These are phyloP conservation scores for Peniophora sp. DNA, from an alignment of 1,284 basidiomycete species.

Conservation along the genomic window DNA sequence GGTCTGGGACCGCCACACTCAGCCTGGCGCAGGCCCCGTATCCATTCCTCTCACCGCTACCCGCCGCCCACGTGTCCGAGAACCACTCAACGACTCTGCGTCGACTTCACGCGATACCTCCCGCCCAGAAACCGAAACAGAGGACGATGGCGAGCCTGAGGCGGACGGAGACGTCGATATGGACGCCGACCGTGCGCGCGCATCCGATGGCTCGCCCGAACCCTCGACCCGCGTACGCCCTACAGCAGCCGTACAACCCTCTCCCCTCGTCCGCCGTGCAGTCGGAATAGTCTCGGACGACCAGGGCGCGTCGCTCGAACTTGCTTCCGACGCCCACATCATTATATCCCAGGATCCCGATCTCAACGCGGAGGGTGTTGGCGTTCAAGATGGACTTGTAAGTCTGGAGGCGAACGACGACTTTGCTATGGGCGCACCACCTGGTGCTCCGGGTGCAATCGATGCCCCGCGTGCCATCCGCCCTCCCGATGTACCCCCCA, in stretches of 20 bases:
- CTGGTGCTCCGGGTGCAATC: conserved; percentile 72
- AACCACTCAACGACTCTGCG: conserved; percentile 25
- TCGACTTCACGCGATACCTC: conserved; percentile 52
- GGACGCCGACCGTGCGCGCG: conserved; percentile 17
- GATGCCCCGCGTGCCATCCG: conserved; percentile 25
- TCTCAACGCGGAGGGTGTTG: conserved; percentile 37
- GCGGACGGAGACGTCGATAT: conserved; percentile 39
- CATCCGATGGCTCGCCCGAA: conserved; percentile 24
- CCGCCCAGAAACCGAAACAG: conserved; percentile 64
- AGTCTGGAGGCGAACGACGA: conserved; percentile 68
- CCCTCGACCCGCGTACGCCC: conserved; percentile 23
- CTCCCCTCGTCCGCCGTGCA: conserved; percentile 27
- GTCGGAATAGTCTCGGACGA: conserved; percentile 59
- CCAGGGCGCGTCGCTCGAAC: conserved; percentile 30
- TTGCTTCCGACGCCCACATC: conserved; percentile 53
- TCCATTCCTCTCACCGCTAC: conserved; percentile 9
- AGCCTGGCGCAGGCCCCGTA: no score
- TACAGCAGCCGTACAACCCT: conserved; percentile 18
- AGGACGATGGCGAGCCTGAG: conserved; percentile 59
- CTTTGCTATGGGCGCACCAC: conserved; percentile 80
- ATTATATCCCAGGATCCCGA: conserved; percentile 54
- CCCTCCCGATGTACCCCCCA: conserved; percentile 17
- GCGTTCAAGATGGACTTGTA: conserved; percentile 65
- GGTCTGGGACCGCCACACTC: conserved; percentile 37
- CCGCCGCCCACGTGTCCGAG: conserved; percentile 22